These are phyloP conservation scores for Daldinia concentrica DNA, from an alignment of 495 filamentous ascomycete species.

Conservation along the genomic window DNA sequence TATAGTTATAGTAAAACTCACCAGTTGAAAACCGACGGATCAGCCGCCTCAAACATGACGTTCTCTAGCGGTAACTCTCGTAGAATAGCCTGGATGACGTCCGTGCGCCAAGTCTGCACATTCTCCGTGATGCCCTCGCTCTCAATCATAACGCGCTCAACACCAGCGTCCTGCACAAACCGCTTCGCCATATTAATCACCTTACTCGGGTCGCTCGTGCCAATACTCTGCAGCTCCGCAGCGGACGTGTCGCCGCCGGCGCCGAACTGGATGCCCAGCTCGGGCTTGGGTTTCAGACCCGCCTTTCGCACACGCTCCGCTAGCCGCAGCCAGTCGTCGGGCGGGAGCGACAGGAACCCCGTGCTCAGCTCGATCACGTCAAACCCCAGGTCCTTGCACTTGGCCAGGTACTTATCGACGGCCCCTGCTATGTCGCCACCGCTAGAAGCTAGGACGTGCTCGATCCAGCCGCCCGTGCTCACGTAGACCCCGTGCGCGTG, in stretches of 20 bases:
- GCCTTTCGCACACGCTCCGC: conserved; percentile 62
- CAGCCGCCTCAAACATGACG: conserved; percentile 71
- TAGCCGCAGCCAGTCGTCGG: conserved; percentile 66
- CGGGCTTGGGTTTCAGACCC: conserved; percentile 65
- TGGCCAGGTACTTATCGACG: conserved; percentile 62
- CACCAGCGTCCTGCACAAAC: conserved; percentile 62
- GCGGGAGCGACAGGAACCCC: conserved; percentile 64
- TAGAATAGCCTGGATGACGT: conserved; percentile 65
- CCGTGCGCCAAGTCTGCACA: conserved; percentile 64
- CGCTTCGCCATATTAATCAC: conserved; percentile 60
- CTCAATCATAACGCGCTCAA: conserved; percentile 69
- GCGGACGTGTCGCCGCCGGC: conserved; percentile 66
- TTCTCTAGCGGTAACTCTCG: conserved; percentile 62
- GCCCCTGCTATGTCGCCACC: conserved; percentile 52
- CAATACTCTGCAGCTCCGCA: conserved; percentile 58
- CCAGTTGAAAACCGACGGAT: conserved; percentile 67
- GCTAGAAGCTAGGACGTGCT: conserved; percentile 61
- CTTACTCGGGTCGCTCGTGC: conserved; percentile 62
- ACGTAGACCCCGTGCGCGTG: conserved; percentile 64
- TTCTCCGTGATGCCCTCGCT: conserved; percentile 72
- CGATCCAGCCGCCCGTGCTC: conserved; percentile 67
- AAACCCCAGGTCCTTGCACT: conserved; percentile 64
- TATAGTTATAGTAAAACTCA: conserved; percentile 47
- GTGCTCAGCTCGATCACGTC: conserved; percentile 65
- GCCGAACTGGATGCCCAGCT: conserved; percentile 69